These are phyloP conservation scores for Cryptosporidium ubiquitum DNA, from an alignment of 169 alveolate genomes.

Conservation along the genomic window DNA sequence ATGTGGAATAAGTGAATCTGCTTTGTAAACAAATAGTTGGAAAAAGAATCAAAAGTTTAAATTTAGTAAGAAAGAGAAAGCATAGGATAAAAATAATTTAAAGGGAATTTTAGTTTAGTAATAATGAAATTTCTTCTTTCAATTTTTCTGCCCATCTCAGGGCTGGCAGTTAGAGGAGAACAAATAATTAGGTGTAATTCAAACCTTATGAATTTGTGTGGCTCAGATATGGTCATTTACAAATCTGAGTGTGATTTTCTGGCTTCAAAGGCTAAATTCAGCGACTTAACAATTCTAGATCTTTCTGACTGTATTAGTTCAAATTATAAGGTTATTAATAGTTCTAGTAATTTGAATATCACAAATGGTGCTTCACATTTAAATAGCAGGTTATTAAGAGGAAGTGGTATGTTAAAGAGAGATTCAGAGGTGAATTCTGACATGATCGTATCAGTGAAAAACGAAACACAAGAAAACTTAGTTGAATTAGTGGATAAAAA, in stretches of 20 bases:
- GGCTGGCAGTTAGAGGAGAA: background rate
- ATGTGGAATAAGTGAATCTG: background rate
- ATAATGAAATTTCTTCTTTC: background rate
- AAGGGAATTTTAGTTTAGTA: background rate
- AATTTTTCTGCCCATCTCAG: background rate
- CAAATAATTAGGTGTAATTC: background rate
- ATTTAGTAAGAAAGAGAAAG: background rate
- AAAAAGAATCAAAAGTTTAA: background rate
- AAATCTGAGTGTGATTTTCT: conserved; percentile 53
- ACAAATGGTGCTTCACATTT: background rate
- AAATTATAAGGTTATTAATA: background rate
- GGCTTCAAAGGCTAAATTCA: background rate
- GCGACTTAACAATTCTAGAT: conserved; percentile 34
- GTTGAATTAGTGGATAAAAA: background rate
- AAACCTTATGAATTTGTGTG: conserved; percentile 11
- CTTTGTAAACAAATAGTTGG: background rate
- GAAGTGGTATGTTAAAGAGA: background rate
- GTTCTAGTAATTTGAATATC: background rate
- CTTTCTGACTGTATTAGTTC: conserved; percentile 16
- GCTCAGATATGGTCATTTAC: conserved; percentile 27
- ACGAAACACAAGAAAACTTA: background rate
- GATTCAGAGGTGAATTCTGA: background rate
- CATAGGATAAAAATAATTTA: background rate
- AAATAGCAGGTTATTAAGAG: conserved; percentile 2
- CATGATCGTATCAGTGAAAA: background rate